Conservation (phyloP, 2,329 filamentous ascomycete genomes). For the Epichloe aotearoae region DNA sequence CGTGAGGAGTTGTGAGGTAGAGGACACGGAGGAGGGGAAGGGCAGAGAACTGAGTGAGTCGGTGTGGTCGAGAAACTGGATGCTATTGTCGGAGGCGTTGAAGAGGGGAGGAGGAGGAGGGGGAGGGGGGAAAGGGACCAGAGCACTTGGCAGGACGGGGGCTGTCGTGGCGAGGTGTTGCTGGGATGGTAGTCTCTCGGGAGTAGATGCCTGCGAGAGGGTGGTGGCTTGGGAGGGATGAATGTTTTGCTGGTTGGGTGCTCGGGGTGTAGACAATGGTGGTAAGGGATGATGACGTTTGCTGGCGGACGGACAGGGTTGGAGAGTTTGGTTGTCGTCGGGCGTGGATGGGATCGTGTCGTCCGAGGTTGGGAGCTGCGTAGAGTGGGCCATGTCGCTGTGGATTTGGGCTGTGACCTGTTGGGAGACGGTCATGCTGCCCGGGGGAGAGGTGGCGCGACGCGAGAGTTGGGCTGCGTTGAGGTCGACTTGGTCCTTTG, state of each 20-base stretch:
- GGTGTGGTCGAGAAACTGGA: constrained; percentile 15
- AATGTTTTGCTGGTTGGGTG: constrained; percentile 1
- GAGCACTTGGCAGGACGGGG: not conserved
- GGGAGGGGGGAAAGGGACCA: not conserved
- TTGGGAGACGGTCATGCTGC: constrained; percentile 31
- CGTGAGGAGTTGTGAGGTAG: constrained; percentile 33
- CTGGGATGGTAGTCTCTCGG: constrained; percentile 12
- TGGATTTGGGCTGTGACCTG: constrained; percentile 38
- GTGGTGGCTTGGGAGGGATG: constrained; percentile 25
- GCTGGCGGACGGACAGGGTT: not conserved
- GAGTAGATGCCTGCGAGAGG: constrained; percentile 21
- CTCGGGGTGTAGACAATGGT: constrained; percentile 5
- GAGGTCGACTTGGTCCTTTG: not conserved
- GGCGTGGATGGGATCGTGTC: constrained; percentile 20
- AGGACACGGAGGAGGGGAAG: constrained; percentile 8
- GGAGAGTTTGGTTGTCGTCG: constrained; percentile 8
- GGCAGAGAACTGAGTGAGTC: constrained; percentile 8
- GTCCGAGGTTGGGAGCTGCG: constrained; percentile 18
- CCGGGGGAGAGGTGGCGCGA: not conserved
- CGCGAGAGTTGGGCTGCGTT: not conserved
- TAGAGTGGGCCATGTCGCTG: constrained; percentile 30
- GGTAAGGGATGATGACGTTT: constrained; percentile 1
- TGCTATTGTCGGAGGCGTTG: constrained; percentile 13
- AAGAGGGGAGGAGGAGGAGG: constrained; percentile 8
- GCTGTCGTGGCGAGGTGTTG: not conserved